These are phyloP conservation scores for Nitzschia putrida DNA, from an alignment of 108 stramenopile genomes.

Conservation along the genomic window DNA sequence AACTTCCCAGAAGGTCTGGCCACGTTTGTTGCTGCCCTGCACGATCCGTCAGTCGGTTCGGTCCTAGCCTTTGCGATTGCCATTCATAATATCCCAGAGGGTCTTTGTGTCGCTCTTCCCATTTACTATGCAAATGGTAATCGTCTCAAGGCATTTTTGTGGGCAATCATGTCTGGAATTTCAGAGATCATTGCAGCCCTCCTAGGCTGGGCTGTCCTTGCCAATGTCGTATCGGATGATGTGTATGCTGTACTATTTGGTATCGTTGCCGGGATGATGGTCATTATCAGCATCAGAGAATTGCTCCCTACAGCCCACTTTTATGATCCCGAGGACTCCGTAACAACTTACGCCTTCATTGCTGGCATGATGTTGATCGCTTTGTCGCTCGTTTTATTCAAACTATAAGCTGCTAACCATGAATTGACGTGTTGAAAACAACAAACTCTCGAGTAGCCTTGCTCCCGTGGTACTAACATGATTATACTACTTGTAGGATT, in stretches of 20 bases:
- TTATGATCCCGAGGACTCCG: constrained; percentile 89
- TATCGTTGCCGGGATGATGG: constrained; percentile 91
- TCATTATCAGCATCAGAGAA: constrained; percentile 85
- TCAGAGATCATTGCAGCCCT: constrained; percentile 82
- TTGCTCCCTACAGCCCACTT: constrained; percentile 92
- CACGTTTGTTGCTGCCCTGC: constrained; percentile 75
- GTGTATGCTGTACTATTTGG: constrained; percentile 83
- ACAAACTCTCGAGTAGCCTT: no score
- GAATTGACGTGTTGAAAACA: no score
- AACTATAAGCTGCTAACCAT: constrained; percentile 17
- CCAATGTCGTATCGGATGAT: constrained; percentile 39
- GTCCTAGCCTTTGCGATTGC: constrained; percentile 67
- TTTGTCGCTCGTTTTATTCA: constrained; percentile 81
- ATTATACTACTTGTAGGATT: no score
- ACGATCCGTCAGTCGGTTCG: constrained; percentile 71
- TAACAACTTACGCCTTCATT: constrained; percentile 84
- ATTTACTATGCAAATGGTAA: constrained; percentile 90
- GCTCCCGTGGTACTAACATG: no score
- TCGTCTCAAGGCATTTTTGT: constrained; percentile 76
- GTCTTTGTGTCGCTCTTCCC: constrained; percentile 82
- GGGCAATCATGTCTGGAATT: constrained; percentile 69
- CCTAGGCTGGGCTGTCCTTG: constrained; percentile 74
- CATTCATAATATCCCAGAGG: constrained; percentile 91
- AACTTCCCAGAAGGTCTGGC: constrained; percentile 92
- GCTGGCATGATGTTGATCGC: constrained; percentile 92